Base-by-base conservation (phyloP, 192 early-diverging fungal species). In the Coemansia sp. region DNA sequence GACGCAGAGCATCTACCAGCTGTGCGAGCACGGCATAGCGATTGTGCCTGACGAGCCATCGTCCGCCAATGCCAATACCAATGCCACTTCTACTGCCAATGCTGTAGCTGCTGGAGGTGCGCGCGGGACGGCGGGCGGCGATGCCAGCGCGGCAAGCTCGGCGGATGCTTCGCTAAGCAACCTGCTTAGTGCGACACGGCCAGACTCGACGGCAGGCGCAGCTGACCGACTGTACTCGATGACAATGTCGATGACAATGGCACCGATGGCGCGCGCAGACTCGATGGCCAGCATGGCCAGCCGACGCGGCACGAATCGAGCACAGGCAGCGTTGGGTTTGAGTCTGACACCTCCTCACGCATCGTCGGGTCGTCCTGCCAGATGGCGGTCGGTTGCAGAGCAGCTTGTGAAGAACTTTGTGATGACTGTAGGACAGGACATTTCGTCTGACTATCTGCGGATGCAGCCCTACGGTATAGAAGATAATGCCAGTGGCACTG, bases 1-100 rank as follows among this genome's bases (percentile, higher is more conserved):
- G 58, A 66, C 80, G 4, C 74, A 78, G 60, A 83, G 72, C 47
- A 74, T 83, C 8, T 83, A 83, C 51, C 80, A 83, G 76, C 67
- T 83, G 11, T 83, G 80, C 49, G 80, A 83, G 67, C 80, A 83
- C 21, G 72, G 63, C 26, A 82, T 82, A 19, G 69, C 70, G 19
- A 66, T 72, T 13, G 10, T 68, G 13, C 73, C 78, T 6, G 78
- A 74, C 7, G 69, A 74, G 7, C 43, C 19, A 0, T 15, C 52
- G 0, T 32, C 51, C 0, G 51, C 51, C 8, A 54, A 18, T n/a
- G 37, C 56, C 3, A 7, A 1, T 6, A 1, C 26, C 5, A 19
- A 7, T 7, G 40, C 5, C 51, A 52, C 16, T 21, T 19, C 16
- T 8, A 7, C 12, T 6, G 6, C 26, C 5, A 19, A 7, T 7